Percentiles rank a stretch among this genome's conserved stretches.
phyloP scores from a whole-genome alignment of 768 basidiomycete species.

The Crassisporium funariophilum region DNA sequence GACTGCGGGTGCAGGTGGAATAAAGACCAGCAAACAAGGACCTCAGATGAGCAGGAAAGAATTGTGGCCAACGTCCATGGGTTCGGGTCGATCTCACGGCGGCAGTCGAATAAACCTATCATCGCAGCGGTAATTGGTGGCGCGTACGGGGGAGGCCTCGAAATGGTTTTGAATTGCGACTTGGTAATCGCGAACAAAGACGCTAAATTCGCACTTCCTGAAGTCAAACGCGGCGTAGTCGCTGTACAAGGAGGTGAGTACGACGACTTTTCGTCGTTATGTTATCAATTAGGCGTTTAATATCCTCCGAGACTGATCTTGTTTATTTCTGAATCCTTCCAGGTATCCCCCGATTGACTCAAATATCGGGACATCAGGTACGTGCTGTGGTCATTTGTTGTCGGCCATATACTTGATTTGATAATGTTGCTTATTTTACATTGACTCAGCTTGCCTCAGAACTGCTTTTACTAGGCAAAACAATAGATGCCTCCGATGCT shows the following conservation, averaged over 20 bases:
- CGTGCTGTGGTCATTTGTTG: conserved; percentile 10
- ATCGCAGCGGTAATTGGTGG: conserved; percentile 83
- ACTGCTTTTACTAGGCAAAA: conserved; percentile 71
- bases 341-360: conserved; percentile 72
- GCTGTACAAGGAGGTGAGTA: conserved; percentile 69
- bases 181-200: conserved; percentile 68
- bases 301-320: neutral
- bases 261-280: conserved; percentile 3
- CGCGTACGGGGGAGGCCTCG: conserved; percentile 67
- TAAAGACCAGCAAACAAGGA: conserved; percentile 46
- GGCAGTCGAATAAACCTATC: conserved; percentile 69
- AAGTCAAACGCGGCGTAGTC: conserved; percentile 77
- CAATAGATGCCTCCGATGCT: conserved; percentile 69
- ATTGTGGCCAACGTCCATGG: conserved; percentile 49
- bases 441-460: conserved; percentile 73
- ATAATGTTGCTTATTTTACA: conserved; percentile 17
- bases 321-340: conserved; percentile 8
- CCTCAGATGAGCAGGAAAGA: conserved; percentile 44
- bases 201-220: conserved; percentile 73
- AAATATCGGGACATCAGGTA: conserved; percentile 77
- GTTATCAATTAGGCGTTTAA: neutral
- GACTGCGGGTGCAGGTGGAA: conserved; percentile 56
- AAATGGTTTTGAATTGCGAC: conserved; percentile 76
- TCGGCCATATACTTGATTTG: neutral
- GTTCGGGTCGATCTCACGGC: conserved; percentile 74